Percentiles rank a stretch among this genome's conserved stretches.
These are phyloP conservation scores for Parascedosporium putredinis DNA, from an alignment of 2,329 filamentous ascomycete species.

Conservation along the genomic window DNA sequence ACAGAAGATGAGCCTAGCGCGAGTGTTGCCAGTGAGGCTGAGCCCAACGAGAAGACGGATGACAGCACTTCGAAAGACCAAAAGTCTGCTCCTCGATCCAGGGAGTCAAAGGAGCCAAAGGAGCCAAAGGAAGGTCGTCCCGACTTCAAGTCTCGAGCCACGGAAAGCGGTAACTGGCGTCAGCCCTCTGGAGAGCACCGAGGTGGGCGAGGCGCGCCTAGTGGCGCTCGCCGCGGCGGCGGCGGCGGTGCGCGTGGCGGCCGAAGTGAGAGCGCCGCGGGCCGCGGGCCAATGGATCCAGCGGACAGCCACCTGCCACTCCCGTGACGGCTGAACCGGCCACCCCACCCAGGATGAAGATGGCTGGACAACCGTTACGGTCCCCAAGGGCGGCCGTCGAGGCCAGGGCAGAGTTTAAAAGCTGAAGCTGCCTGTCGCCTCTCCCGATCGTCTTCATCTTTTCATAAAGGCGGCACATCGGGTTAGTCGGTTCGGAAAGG, in stretches of 20 bases:
- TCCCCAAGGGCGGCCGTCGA: slow-evolving; percentile 15
- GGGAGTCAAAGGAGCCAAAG: slow-evolving; percentile 24
- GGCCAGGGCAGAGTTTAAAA: slow-evolving; percentile 10
- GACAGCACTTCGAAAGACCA: slow-evolving; percentile 27
- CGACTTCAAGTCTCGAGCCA: slow-evolving; percentile 41
- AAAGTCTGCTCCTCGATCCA: slow-evolving; percentile 30
- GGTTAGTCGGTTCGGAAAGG: too few relatives aligned
- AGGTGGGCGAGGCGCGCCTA: slow-evolving; percentile 29
- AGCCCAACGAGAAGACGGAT: slow-evolving; percentile 16
- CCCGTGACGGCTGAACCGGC: slow-evolving; percentile 19
- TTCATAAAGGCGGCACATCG: too few relatives aligned
- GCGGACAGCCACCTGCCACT: slow-evolving; percentile 27
- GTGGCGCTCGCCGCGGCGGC: slow-evolving; percentile 31
- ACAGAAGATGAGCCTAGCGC: slow-evolving; percentile 15
- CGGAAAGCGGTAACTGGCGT: slow-evolving; percentile 53
- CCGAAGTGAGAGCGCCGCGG: slow-evolving; percentile 34
- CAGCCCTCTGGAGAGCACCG: slow-evolving; percentile 37
- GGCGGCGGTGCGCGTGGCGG: slow-evolving; percentile 32
- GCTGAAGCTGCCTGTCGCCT: background rate
- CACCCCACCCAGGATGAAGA: slow-evolving; percentile 41
- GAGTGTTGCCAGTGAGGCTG: slow-evolving; percentile 18
- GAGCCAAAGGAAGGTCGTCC: slow-evolving; percentile 34
- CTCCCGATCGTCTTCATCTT: background rate
- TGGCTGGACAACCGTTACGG: slow-evolving; percentile 51
- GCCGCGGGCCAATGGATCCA: slow-evolving; percentile 37